These are phyloP conservation scores for Botryosphaeria dothidea DNA, from an alignment of 2,329 filamentous ascomycete species.

Conservation along the genomic window DNA sequence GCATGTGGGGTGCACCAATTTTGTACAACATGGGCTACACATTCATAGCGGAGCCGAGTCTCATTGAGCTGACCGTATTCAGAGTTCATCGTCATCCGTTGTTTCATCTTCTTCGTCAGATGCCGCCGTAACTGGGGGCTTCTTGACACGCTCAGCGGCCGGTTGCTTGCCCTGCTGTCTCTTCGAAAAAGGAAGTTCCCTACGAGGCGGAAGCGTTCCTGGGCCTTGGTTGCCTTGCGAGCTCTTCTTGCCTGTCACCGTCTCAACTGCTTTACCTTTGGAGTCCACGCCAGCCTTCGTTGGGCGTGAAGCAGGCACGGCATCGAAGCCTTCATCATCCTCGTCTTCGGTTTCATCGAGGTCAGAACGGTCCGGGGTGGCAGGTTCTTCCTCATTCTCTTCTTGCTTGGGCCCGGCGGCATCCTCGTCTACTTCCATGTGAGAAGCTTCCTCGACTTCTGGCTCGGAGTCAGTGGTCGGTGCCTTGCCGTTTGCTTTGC, in stretches of 20 bases:
- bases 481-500: constrained; percentile 30
- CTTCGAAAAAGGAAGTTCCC: constrained; percentile 37
- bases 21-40: neutral
- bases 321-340: constrained; percentile 22
- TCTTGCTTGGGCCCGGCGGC: constrained; percentile 32
- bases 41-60: neutral
- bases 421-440: constrained; percentile 26
- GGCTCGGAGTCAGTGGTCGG: constrained; percentile 29
- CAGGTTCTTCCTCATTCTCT: constrained; percentile 9
- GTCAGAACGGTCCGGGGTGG: constrained; percentile 34
- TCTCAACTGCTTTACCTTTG: constrained; percentile 25
- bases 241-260: constrained; percentile 23
- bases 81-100: constrained; percentile 35
- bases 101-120: constrained; percentile 33
- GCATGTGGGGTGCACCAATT: neutral
- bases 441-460: constrained; percentile 34
- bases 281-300: neutral
- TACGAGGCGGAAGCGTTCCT: constrained; percentile 31
- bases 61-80: constrained; percentile 23
- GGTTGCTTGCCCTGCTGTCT: constrained; percentile 9
- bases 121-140: neutral
- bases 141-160: neutral
- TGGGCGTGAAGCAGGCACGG: neutral
- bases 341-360: constrained; percentile 37
- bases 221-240: constrained; percentile 5